phyloP scores from a whole-genome alignment of 345 rosid genomes.

The Eucalyptus curtisii region DNA sequence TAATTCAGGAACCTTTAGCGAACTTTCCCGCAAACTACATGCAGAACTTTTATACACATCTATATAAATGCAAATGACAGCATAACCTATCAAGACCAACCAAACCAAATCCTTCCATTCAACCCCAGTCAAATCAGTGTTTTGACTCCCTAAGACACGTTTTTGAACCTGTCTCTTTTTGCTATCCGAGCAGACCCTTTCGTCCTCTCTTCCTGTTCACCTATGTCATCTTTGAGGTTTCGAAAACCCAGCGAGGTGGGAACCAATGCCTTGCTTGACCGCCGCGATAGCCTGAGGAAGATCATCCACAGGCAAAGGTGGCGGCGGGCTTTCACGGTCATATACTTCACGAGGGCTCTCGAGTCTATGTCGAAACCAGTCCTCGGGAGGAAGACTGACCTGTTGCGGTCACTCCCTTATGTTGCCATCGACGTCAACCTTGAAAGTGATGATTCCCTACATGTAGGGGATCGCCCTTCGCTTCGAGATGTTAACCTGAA shows the following conservation, averaged over 20 bases:
- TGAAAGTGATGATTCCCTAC: fast-evolving
- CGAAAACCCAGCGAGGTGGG: neutral
- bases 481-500: neutral
- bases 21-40: neutral
- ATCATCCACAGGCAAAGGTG: neutral
- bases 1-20: fast-evolving
- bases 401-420: neutral
- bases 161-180: neutral
- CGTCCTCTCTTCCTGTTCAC: neutral
- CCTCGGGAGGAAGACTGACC: neutral
- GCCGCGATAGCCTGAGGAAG: fast-evolving
- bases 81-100: fast-evolving
- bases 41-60: neutral
- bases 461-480: fast-evolving
- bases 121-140: neutral
- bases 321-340: neutral
- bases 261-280: fast-evolving
- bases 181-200: neutral
- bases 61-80: neutral
- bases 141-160: neutral
- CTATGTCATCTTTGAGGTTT: neutral
- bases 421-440: fast-evolving
- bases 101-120: neutral
- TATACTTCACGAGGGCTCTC: neutral
- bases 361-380: neutral